Percentiles rank a stretch among this genome's conserved stretches.
These are phyloP conservation scores for Solanum aculeatissimum DNA, from an alignment of 305 asterid species.

Conservation along the genomic window DNA sequence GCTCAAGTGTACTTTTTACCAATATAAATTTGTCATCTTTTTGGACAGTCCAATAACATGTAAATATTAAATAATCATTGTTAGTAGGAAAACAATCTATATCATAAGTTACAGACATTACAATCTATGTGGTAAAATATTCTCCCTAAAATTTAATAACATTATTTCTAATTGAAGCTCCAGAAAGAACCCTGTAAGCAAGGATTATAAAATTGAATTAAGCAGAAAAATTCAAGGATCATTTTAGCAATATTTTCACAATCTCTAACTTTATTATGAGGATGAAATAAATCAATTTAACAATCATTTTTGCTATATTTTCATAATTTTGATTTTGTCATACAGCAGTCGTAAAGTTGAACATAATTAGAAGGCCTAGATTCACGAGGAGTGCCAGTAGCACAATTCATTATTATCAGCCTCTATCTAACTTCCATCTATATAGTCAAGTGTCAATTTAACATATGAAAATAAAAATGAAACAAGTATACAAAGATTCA, in stretches of 20 bases:
- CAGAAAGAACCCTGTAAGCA: background rate
- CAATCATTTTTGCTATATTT: too few species aligned
- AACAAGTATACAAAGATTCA: background rate
- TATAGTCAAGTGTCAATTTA: too few species aligned
- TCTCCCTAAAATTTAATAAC: background rate
- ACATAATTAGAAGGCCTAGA: background rate
- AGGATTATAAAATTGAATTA: background rate
- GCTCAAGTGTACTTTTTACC: too few species aligned
- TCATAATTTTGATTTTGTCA: too few species aligned
- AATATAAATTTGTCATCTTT: too few species aligned
- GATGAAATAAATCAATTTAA: background rate
- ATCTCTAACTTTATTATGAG: background rate
- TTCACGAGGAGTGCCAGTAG: too few species aligned
- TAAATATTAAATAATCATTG: background rate
- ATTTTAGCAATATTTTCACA: background rate
- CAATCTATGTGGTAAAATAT: background rate
- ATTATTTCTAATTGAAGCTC: background rate
- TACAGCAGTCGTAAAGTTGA: too few species aligned
- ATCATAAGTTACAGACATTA: background rate
- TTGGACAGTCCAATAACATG: background rate
- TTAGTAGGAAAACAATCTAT: background rate
- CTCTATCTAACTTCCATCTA: background rate
- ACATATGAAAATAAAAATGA: background rate
- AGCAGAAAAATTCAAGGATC: background rate
- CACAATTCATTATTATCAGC: background rate